phyloP scores from a whole-genome alignment of 2,329 filamentous ascomycete species.

The Lachnellula arida region DNA sequence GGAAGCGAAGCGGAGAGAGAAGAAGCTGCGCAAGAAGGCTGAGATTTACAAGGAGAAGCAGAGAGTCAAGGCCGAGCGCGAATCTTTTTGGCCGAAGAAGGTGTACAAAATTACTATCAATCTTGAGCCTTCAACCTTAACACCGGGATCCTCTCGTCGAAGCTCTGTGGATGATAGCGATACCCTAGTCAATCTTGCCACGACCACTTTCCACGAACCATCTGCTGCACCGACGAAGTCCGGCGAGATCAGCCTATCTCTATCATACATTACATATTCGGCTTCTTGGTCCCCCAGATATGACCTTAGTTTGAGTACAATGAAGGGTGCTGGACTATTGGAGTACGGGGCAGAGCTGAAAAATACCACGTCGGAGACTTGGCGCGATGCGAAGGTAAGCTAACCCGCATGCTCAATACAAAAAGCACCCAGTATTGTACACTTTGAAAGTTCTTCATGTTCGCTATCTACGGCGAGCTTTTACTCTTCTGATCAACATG shows the following conservation, averaged over 20 bases:
- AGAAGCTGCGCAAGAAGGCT: slow-evolving; percentile 33
- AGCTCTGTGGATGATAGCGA: slow-evolving; percentile 38
- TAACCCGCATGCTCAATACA: neutral
- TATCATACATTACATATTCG: slow-evolving; percentile 32
- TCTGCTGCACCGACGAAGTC: slow-evolving; percentile 13
- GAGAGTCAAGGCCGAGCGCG: slow-evolving; percentile 40
- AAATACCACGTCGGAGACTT: slow-evolving; percentile 46
- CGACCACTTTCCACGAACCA: slow-evolving; percentile 20
- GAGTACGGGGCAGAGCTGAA: slow-evolving; percentile 50
- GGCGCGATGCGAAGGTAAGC: slow-evolving; percentile 36
- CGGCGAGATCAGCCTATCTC: slow-evolving; percentile 26
- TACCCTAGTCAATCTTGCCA: slow-evolving; percentile 23
- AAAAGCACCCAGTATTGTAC: too few species aligned
- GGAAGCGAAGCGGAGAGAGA: slow-evolving; percentile 35
- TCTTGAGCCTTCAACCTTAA: slow-evolving; percentile 42
- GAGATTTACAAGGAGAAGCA: slow-evolving; percentile 40
- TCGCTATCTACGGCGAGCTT: neutral
- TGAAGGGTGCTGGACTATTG: slow-evolving; percentile 32
- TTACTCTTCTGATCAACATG: neutral
- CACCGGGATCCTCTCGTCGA: slow-evolving; percentile 44
- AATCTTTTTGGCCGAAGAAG: slow-evolving; percentile 46
- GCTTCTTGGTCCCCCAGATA: slow-evolving; percentile 46
- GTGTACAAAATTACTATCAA: slow-evolving; percentile 47
- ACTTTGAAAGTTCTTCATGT: too few species aligned
- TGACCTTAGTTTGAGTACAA: slow-evolving; percentile 41